Base-by-base conservation (phyloP, 306 rosid species). In the Adenanthera pavonina region DNA sequence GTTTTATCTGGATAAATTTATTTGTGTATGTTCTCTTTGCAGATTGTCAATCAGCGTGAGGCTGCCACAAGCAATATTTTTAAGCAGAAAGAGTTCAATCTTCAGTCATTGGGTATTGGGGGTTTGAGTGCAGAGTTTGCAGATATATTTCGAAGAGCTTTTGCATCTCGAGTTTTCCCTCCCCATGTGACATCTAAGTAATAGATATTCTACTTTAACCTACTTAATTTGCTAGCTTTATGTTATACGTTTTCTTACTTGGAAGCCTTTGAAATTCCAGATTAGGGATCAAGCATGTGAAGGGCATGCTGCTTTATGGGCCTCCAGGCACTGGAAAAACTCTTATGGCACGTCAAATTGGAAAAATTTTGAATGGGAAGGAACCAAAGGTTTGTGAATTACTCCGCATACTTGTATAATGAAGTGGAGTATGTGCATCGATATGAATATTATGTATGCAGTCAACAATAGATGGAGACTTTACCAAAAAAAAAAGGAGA, bases 281-380 rank as follows among this genome's bases (percentile, higher is more conserved):
- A 88, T 84, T 96, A 90, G 99, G 99, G 78, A 93, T 96, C 83
- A 92, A 96, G 88, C 99, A 93, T 81, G 99, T 96, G 67, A 96
- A 96, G 83, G 99, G 99, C 53, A 96, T 93, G 98, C 90, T 95
- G 80, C 96, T 95, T 74, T 88, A 82, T 89, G 99, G 99, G 62
- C 99, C 99, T 57, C 99, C 99, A 91, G 99, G 99, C 75, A 95
- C 99, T 78, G 99, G 99, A 69, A 95, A 95, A 86, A 95, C 99
- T 80, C 99, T 96, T 65, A 96, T 96, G 90, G 99, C 99, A 34
- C 97, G 99, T 69, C 99, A 96, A 93, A 96, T 96, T 83, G 99
- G 99, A 82, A 94, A 92, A 87, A 80, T 96, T 89, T 83, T 96
- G 91, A 89, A 96, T 68, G 99, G 99, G 79, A 93, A 87, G 86